Percentiles rank a stretch among this genome's conserved stretches.
These are phyloP conservation scores for Sarcodon aspratus DNA, from an alignment of 768 basidiomycete genomes.

Conservation along the genomic window DNA sequence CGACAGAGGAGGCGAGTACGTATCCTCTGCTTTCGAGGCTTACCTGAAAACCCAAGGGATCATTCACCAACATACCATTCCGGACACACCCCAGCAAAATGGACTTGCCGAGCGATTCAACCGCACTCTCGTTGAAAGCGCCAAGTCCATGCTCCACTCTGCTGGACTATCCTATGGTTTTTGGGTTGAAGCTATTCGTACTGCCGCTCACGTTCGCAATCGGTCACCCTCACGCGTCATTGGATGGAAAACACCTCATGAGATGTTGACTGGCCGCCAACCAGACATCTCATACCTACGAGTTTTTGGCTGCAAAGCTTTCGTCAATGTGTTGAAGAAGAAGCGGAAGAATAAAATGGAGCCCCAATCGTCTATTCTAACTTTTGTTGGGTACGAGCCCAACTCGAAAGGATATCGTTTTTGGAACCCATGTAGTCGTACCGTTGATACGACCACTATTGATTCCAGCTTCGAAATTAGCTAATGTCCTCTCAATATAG, in stretches of 20 bases:
- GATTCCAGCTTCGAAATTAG: too few species aligned
- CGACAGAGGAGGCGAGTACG: constrained; percentile 19
- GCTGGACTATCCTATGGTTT: constrained; percentile 18
- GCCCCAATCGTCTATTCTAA: constrained; percentile 3
- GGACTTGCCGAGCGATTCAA: constrained; percentile 27
- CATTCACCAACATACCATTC: constrained; percentile 11
- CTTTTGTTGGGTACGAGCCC: constrained; percentile 12
- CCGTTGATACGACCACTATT: too few species aligned
- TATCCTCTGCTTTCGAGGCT: constrained; percentile 10
- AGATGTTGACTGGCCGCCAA: not conserved
- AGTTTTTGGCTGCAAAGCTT: constrained; percentile 15
- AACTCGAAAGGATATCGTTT: constrained; percentile 11
- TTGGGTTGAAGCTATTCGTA: constrained; percentile 20
- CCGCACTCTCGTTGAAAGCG: constrained; percentile 17
- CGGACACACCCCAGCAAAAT: constrained; percentile 22
- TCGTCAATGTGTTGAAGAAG: constrained; percentile 10
- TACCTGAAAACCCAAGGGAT: constrained; percentile 13
- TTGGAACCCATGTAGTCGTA: constrained; percentile 2
- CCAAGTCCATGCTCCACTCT: constrained; percentile 19
- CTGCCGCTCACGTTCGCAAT: constrained; percentile 3
- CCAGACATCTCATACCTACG: constrained; percentile 8
- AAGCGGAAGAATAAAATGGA: constrained; percentile 5
- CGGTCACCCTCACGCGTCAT: not conserved
- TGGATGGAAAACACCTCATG: constrained; percentile 2
- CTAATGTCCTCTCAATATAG: too few species aligned